Evolutionary conservation across 352 stramenopile species (phyloP), one percentile per base, ranked within the genome.

Genomic region (Globisporangium heterothallicum): DNA sequence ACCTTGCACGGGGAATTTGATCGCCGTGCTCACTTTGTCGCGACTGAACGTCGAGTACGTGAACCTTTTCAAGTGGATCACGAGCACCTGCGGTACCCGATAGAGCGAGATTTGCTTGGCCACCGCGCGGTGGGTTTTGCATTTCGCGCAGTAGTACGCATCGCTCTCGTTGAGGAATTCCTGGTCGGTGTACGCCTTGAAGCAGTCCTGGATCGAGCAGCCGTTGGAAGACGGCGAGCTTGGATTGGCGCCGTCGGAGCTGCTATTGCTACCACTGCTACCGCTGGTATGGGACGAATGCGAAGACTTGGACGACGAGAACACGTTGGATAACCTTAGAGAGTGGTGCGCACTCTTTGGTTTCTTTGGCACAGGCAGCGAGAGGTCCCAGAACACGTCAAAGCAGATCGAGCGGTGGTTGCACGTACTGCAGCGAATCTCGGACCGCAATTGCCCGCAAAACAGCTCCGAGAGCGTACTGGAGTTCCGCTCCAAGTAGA

Each of bases 11-110:
- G 84, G 84, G 51, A 86, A 86, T 18, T 56, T 71, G 51, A 95
- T 82, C 24, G 58, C 59, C 2, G 75, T 86, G 16, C 43, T 86
- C 25, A 93, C 72, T 47, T 95, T 95, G 61, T 89, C 76, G 27
- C 80, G 64, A 46, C 77, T 88, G 46, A 84, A 80, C 2, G 66
- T 86, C 18, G 76, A 93, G 60, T 79, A 92, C 30, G 72, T 79
- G 42, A 97, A 97, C 1, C 88, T 82, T 64, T 97, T 97, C 30
- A 97, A 71, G 54, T 97, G 88, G 24, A 97, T 32, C 25, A 96
- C 77, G 30, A 97, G 71, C 26, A 96, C 70, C n/a, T 80, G 64
- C 7, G 88, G 88, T 6, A 85, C 58, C 10, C 80, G 72, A 49
- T 91, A 88, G 30, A 92, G 58, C 43, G 72, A 80, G 40, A 92